These are phyloP conservation scores for Acaromyces ingoldii DNA, from an alignment of 1,284 basidiomycete genomes.

Conservation along the genomic window DNA sequence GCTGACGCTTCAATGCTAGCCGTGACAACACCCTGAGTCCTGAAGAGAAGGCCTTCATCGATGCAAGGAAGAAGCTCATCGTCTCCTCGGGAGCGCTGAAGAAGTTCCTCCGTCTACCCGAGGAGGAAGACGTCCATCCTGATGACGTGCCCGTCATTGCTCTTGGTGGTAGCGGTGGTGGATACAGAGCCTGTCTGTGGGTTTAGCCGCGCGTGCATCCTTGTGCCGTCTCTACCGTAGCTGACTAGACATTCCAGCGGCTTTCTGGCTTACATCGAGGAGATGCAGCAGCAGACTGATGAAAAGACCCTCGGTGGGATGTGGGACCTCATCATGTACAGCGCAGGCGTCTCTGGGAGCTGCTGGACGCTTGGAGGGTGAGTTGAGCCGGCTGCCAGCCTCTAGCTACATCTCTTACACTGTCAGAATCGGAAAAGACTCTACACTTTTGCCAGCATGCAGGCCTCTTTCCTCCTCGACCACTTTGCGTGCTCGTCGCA, in stretches of 20 bases:
- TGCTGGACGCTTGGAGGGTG: conserved; percentile 47
- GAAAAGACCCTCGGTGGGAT: conserved; percentile 13
- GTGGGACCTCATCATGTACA: conserved; percentile 48
- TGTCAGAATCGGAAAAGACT: too few species aligned
- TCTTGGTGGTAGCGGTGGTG: conserved; percentile 51
- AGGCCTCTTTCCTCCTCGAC: conserved; percentile 25
- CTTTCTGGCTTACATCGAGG: conserved; percentile 2
- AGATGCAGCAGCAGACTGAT: conserved; percentile 3
- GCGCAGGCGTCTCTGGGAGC: conserved; percentile 46
- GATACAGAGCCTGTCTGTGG: conserved; percentile 41
- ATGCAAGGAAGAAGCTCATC: background rate
- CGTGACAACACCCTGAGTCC: background rate
- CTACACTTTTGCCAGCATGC: conserved; percentile 36
- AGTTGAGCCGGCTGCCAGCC: background rate
- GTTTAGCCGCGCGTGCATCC: conserved; percentile 33
- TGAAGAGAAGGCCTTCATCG: background rate
- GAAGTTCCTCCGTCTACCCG: conserved; percentile 26
- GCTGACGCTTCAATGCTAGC: background rate
- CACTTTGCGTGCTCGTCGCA: conserved; percentile 22
- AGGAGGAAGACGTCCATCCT: conserved; percentile 35
- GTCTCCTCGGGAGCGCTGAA: conserved; percentile 5
- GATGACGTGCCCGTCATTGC: conserved; percentile 48
- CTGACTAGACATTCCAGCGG: background rate
- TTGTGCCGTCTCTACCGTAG: conserved; percentile 36
- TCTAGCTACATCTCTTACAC: too few species aligned